phyloP scores from a whole-genome alignment of 164 flowering plant genomes.

The Amborella trichopoda region DNA sequence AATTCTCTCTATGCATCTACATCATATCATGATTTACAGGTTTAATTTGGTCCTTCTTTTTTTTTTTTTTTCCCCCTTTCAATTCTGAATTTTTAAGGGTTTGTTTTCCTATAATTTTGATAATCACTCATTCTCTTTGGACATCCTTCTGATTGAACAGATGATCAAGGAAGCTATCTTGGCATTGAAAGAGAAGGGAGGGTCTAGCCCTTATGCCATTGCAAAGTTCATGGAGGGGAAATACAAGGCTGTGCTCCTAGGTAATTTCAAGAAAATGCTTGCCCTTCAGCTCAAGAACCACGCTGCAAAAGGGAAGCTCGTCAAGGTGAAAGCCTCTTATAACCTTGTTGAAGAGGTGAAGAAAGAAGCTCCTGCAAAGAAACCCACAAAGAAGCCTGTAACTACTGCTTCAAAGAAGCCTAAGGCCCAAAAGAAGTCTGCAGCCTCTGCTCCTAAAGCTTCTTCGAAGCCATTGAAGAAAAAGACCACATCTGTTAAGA shows the following conservation, averaged over 20 bases:
- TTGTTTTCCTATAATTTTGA: too few relatives aligned
- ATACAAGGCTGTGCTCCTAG: slow-evolving; percentile 18
- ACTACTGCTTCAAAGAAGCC: background rate
- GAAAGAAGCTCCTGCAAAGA: background rate
- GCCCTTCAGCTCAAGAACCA: slow-evolving; percentile 31
- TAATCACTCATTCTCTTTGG: too few relatives aligned
- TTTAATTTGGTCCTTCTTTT: too few relatives aligned
- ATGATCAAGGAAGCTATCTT: slow-evolving; percentile 42
- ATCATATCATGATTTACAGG: too few relatives aligned
- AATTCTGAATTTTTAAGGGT: too few relatives aligned
- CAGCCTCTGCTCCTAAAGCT: background rate
- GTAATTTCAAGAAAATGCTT: slow-evolving; percentile 29
- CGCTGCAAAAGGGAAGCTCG: slow-evolving; percentile 21
- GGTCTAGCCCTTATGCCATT: slow-evolving; percentile 41
- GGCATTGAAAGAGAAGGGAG: slow-evolving; percentile 33
- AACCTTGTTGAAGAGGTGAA: slow-evolving; percentile 13
- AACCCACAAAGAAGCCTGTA: background rate
- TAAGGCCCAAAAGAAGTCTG: background rate
- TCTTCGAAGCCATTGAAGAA: background rate
- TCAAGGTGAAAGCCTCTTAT: slow-evolving; percentile 30
- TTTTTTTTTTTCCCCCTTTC: too few relatives aligned
- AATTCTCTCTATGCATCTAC: too few relatives aligned
- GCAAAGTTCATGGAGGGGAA: slow-evolving; percentile 36
- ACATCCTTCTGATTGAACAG: slow-evolving; percentile 16
- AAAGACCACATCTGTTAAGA: background rate